Percentiles rank a stretch among this genome's conserved stretches.
Evolutionary conservation across 129 eudicot genomes (phyloP).

Genomic region (Pulicaria dysenterica): DNA sequence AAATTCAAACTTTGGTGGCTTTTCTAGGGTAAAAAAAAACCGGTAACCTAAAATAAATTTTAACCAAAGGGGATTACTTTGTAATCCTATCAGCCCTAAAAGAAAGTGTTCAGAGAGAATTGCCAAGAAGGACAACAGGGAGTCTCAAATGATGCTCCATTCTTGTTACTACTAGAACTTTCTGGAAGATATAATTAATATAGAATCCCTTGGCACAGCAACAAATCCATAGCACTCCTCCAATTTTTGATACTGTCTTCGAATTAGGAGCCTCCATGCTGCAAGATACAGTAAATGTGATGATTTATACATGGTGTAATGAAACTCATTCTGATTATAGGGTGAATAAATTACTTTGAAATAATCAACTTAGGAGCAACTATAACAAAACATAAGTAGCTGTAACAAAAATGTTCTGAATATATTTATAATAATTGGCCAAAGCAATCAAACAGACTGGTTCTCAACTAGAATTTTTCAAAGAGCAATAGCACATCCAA

Average conservation of each 20-base stretch:
- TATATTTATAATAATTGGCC: not conserved
- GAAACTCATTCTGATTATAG: not conserved
- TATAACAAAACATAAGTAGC: too few species aligned
- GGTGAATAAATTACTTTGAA: too few species aligned
- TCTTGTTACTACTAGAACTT: slow-evolving; percentile 55
- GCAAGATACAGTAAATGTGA: slow-evolving; percentile 15
- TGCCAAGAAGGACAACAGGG: slow-evolving; percentile 81
- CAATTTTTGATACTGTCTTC: slow-evolving; percentile 55
- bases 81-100: too few species aligned
- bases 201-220: slow-evolving; percentile 77
- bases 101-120: slow-evolving; percentile 11
- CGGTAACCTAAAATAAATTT: too few species aligned
- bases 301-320: not conserved
- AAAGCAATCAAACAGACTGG: not conserved
- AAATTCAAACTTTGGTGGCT: not conserved
- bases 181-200: slow-evolving; percentile 75
- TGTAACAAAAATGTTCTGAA: too few species aligned
- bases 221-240: slow-evolving; percentile 69
- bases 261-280: slow-evolving; percentile 67
- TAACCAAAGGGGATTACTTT: too few species aligned
- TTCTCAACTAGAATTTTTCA: not conserved
- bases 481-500: not conserved
- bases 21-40: not conserved
- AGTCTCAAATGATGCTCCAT: slow-evolving; percentile 86
- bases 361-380: too few species aligned